Evolutionary conservation across 177 flowering plant species (phyloP).

Genomic region (Vitis hybrid): DNA sequence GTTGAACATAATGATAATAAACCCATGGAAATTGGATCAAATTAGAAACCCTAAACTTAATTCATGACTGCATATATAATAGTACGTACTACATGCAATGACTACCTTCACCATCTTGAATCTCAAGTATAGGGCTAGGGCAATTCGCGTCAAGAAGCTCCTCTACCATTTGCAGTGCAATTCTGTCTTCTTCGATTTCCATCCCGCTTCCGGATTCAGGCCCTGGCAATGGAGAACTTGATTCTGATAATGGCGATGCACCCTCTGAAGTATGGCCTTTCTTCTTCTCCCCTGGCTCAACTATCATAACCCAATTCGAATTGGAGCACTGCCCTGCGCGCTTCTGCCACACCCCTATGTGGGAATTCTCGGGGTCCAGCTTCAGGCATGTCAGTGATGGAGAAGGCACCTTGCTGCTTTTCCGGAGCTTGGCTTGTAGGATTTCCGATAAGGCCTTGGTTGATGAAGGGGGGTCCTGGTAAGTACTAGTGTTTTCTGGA

Average conservation of each 20-base stretch:
- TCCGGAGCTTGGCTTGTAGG: slow-evolving; percentile 68
- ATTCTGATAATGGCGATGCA: not conserved
- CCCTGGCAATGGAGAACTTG: not conserved
- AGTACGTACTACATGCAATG: not conserved
- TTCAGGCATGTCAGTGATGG: slow-evolving; percentile 80
- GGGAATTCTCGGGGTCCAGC: slow-evolving; percentile 75
- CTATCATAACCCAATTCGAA: slow-evolving; percentile 84
- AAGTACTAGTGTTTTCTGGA: not conserved
- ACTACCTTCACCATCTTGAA: not conserved
- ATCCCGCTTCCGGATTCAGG: slow-evolving; percentile 17
- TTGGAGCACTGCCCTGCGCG: slow-evolving; percentile 59
- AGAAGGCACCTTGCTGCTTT: slow-evolving; percentile 58
- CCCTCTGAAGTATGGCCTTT: not conserved
- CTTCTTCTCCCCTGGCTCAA: slow-evolving; percentile 48
- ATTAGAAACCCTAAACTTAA: too few relatives aligned
- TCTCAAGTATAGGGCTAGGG: not conserved
- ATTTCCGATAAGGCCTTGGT: slow-evolving; percentile 35
- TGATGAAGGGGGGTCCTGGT: slow-evolving; percentile 9
- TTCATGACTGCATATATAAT: too few relatives aligned
- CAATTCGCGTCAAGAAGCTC: slow-evolving; percentile 62
- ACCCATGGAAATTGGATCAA: too few relatives aligned
- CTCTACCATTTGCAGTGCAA: slow-evolving; percentile 90
- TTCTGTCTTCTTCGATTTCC: slow-evolving; percentile 62
- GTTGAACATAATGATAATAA: too few relatives aligned
- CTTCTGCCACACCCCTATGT: slow-evolving; percentile 93